Conservation (phyloP, 768 basidiomycete species). For the Mycena leptocephala region DNA sequence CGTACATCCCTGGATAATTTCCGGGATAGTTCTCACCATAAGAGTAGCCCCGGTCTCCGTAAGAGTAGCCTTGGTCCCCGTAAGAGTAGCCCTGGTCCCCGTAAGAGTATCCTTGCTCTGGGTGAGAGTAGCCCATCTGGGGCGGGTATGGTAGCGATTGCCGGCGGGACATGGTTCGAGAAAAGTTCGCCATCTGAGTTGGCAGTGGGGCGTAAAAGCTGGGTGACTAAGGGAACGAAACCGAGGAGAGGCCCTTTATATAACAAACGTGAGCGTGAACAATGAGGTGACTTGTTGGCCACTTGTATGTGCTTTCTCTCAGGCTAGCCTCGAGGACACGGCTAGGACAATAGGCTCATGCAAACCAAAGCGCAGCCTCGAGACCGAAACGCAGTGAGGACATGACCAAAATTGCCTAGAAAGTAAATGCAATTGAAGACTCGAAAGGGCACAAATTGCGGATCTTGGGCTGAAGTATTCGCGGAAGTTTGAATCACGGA, state of each 20-base stretch:
- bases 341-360: conserved; percentile 32
- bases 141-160: conserved; percentile 44
- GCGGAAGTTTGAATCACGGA: background rate
- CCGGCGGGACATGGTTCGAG: conserved; percentile 41
- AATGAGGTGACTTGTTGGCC: conserved; percentile 34
- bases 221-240: background rate
- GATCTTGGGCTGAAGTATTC: background rate
- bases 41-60: conserved; percentile 39
- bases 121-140: conserved; percentile 22
- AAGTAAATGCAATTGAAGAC: background rate
- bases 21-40: conserved; percentile 34
- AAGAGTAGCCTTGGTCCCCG: conserved; percentile 18
- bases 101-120: conserved; percentile 25
- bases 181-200: conserved; percentile 28
- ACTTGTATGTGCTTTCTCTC: conserved; percentile 30
- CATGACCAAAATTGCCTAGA: background rate
- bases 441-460: background rate
- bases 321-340: conserved; percentile 38
- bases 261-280: conserved; percentile 27
- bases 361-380: conserved; percentile 31
- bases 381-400: background rate
- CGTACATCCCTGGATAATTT: conserved; percentile 58
- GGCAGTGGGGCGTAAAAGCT: background rate
- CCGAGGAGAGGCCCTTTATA: conserved; percentile 13
- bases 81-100: conserved; percentile 25